phyloP scores from a whole-genome alignment of 83 land plant species.

The Larix sibirica region DNA sequence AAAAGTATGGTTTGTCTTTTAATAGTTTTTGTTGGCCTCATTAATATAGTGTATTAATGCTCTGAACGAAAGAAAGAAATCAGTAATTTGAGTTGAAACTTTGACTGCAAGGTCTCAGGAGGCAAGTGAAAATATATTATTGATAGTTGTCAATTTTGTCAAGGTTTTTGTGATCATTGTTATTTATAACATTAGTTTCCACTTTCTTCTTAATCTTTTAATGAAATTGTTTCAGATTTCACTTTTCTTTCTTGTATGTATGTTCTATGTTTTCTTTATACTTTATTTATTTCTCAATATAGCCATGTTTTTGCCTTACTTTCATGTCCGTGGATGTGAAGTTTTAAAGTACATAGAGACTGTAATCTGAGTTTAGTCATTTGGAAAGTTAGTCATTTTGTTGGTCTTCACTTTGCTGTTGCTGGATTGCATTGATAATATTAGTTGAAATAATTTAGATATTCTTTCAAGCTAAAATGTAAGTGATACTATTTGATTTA shows the following conservation, averaged over 20 bases:
- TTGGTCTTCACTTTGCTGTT: neutral
- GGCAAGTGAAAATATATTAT: too few species aligned
- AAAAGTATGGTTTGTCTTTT: too few species aligned
- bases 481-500: neutral
- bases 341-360: neutral
- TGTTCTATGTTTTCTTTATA: neutral
- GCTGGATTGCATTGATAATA: neutral
- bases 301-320: neutral
- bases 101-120: too few species aligned
- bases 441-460: neutral
- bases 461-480: neutral
- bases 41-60: too few species aligned
- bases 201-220: neutral
- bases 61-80: too few species aligned
- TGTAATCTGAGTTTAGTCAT: neutral
- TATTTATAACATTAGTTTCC: neutral
- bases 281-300: neutral
- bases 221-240: too few species aligned
- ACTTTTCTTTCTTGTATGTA: neutral
- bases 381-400: neutral
- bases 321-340: too few species aligned
- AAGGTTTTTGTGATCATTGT: too few species aligned
- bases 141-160: too few species aligned
- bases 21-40: too few species aligned
- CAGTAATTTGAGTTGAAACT: too few species aligned